Base-by-base conservation (phyloP, 2,329 filamentous ascomycete genomes). In the Penicillium hordei region DNA sequence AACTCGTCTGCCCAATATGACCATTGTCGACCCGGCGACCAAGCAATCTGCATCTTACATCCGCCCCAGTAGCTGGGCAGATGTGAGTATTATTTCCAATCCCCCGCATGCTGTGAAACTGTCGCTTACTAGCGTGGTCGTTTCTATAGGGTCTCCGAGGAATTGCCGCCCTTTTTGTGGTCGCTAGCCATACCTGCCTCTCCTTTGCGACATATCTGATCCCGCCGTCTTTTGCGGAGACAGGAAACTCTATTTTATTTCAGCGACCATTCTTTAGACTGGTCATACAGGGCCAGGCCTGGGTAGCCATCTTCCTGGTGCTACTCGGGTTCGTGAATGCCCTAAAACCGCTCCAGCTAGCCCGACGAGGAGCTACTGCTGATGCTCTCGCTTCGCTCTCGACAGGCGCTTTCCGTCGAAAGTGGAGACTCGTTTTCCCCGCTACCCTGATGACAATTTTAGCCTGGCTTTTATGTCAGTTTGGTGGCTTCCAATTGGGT, bases 261-360 rank as follows among this genome's bases (percentile, higher is more conserved):
- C 85, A 88, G 70, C 76, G 79, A 40, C 85, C 85, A 15, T 82
- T 84, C 65, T 73, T 87, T 57, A 82, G 85, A 55, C 79, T 88
- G 48, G 75, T 83, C 39, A 77, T 82, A 49, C 84, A 86, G 66
- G 85, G 86, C 23, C 81, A 87, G 17, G 83, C 85, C 45, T 87
- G 86, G 71, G 86, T 89, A 2, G 82, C 85, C 15, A 84, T 88
- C 61, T 88, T 89, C 72, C 82, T 86, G 66, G 78, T 89, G 46
- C 83, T 87, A 39, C 85, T 85, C 23, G 85, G 85, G 56, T 87
- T 86, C 65, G 85, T 87, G 51, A 87, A 86, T 72, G 81, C 83
- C 4, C 77, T 87, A 52, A 86, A 86, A 65, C 83, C 85, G 17
- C 79, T 87, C 58, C 78, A 80, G 53, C 79, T 83, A 51, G 81